phyloP scores from a whole-genome alignment of 768 basidiomycete genomes.

The Pleurotus tuoliensis region DNA sequence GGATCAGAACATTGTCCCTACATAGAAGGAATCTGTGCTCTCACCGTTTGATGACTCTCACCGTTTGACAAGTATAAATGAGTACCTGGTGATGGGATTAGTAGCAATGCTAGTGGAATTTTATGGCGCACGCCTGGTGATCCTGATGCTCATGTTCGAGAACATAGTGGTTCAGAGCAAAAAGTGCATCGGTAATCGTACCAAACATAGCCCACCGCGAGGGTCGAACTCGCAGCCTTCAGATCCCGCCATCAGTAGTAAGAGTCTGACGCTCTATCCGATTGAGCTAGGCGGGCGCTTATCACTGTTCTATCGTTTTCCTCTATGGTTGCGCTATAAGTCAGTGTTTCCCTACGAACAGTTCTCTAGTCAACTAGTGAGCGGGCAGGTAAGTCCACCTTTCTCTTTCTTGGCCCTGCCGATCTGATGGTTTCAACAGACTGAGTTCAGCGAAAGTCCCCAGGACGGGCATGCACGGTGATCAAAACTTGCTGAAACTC shows the following conservation, averaged over 20 bases:
- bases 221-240: slow-evolving; percentile 84
- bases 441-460: not conserved
- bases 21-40: too few species aligned
- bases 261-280: slow-evolving; percentile 66
- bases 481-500: too few species aligned
- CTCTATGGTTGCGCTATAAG: not conserved
- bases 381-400: not conserved
- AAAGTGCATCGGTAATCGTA: not conserved
- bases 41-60: not conserved
- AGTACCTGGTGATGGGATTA: not conserved
- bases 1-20: too few species aligned
- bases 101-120: not conserved
- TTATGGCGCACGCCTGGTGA: not conserved
- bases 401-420: not conserved
- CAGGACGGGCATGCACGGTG: not conserved
- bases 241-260: slow-evolving; percentile 39
- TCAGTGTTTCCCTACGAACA: too few species aligned
- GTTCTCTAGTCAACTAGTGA: too few species aligned
- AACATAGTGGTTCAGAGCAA: not conserved
- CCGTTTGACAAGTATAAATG: not conserved
- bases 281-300: slow-evolving; percentile 58
- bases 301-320: not conserved
- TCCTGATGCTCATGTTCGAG: too few species aligned
- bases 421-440: not conserved
- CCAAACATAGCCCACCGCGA: slow-evolving; percentile 63